Percentiles rank a stretch among this genome's conserved stretches.
Evolutionary conservation across 1,284 basidiomycete species (phyloP).

Genomic region (Pseudozyma thailandica): DNA sequence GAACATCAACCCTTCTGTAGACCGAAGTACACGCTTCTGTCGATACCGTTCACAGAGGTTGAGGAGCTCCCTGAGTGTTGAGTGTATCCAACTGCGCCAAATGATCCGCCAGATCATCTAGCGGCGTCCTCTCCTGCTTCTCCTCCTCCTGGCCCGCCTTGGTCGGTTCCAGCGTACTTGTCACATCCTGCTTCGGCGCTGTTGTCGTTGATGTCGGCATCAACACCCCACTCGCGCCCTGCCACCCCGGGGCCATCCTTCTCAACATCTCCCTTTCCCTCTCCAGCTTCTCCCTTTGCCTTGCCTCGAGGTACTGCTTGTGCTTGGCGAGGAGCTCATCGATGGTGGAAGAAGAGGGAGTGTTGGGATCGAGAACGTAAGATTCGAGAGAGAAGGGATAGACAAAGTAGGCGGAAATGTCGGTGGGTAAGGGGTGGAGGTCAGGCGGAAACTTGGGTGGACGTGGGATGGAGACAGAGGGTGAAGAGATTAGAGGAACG

Average conservation of each 20-base stretch:
- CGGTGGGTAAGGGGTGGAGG: constrained; percentile 57
- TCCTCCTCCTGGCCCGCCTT: constrained; percentile 1
- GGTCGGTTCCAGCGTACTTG: not conserved
- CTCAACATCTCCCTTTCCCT: constrained; percentile 19
- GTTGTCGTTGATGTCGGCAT: constrained; percentile 13
- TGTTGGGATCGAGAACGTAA: constrained; percentile 51
- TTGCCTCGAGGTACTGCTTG: constrained; percentile 19
- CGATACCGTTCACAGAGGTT: not conserved
- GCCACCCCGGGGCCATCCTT: constrained; percentile 42
- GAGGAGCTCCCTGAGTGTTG: not conserved
- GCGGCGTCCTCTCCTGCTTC: constrained; percentile 31
- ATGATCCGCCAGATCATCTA: constrained; percentile 48
- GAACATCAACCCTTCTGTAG: too few species aligned
- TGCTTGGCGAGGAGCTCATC: constrained; percentile 31
- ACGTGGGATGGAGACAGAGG: constrained; percentile 36
- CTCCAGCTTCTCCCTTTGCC: constrained; percentile 26
- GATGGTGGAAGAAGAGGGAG: constrained; percentile 28
- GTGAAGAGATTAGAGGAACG: constrained; percentile 58
- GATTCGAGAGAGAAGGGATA: constrained; percentile 59
- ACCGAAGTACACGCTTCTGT: too few species aligned
- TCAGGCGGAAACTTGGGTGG: constrained; percentile 35
- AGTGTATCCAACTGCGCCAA: constrained; percentile 43
- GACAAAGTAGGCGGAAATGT: constrained; percentile 59
- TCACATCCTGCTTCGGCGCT: not conserved
- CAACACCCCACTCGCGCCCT: constrained; percentile 13